Percentiles rank a stretch among this genome's conserved stretches.
Conservation (phyloP, 2,329 filamentous ascomycete species). For the Ceratocystis huliohia region DNA sequence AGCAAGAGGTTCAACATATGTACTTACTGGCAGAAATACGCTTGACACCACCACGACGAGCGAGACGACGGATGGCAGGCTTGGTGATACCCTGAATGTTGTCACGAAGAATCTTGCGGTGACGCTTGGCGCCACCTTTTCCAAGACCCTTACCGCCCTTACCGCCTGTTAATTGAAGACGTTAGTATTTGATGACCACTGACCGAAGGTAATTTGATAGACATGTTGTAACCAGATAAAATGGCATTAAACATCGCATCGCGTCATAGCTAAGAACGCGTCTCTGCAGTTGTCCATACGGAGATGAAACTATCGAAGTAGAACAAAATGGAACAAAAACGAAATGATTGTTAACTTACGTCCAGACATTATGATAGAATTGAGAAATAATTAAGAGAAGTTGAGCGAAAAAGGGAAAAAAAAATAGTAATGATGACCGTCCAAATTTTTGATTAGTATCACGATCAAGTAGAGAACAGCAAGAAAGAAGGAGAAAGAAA, state of each 20-base stretch:
- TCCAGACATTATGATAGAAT: slow-evolving; percentile 21
- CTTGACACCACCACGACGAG: slow-evolving; percentile 98
- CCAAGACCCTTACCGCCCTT: slow-evolving; percentile 97
- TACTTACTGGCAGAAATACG: slow-evolving; percentile 73
- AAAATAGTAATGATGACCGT: not conserved
- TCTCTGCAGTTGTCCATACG: not conserved
- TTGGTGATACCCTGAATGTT: slow-evolving; percentile 99
- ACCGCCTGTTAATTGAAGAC: slow-evolving; percentile 46
- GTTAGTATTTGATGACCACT: slow-evolving; percentile 10
- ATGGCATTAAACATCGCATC: not conserved
- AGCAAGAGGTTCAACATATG: not conserved
- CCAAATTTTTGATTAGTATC: not conserved
- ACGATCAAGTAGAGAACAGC: slow-evolving; percentile 4
- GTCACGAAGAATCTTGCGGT: slow-evolving; percentile 98
- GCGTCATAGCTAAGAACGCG: slow-evolving; percentile 15
- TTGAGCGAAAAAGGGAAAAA: not conserved
- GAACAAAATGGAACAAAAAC: not conserved
- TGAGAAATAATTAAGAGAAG: slow-evolving; percentile 7
- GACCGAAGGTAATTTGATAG: not conserved
- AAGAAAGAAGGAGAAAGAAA: slow-evolving; percentile 12
- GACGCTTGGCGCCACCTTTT: slow-evolving; percentile 97
- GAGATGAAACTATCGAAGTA: not conserved
- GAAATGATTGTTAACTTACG: slow-evolving; percentile 18
- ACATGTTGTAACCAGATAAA: not conserved
- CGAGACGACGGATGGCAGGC: slow-evolving; percentile 95